A percentile compares a stretch with the other conserved stretches of the same genome.
phyloP scores from a whole-genome alignment of 2,329 filamentous ascomycete species.

The Fusarium chuoi region DNA sequence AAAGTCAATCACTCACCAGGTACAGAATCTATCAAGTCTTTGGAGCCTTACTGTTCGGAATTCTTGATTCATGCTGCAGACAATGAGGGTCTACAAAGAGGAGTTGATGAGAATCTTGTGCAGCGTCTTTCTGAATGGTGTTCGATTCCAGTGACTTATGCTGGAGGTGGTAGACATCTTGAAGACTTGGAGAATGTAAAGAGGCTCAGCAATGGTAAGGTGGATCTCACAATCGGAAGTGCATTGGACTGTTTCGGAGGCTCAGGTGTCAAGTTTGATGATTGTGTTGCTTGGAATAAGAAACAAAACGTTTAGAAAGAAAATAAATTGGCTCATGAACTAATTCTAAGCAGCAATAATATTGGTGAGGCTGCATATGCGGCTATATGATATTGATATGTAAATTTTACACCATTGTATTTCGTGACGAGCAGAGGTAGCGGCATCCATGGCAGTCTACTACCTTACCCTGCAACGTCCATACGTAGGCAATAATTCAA shows the following conservation, averaged over 20 bases:
- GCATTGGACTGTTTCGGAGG: slow-evolving; percentile 97
- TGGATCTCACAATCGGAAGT: slow-evolving; percentile 96
- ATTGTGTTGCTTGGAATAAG: slow-evolving; percentile 89
- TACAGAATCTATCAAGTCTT: slow-evolving; percentile 78
- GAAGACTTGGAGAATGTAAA: slow-evolving; percentile 87
- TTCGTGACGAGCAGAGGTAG: neutral
- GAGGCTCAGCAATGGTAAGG: slow-evolving; percentile 78
- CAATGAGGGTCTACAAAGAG: slow-evolving; percentile 91
- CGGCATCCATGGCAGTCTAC: neutral
- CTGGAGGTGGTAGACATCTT: slow-evolving; percentile 87
- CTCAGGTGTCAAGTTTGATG: slow-evolving; percentile 83
- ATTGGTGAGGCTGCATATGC: neutral
- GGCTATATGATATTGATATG: neutral
- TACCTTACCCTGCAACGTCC: neutral
- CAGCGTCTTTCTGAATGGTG: slow-evolving; percentile 83
- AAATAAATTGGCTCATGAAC: slow-evolving; percentile 2
- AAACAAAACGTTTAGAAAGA: slow-evolving; percentile 48
- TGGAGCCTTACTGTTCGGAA: slow-evolving; percentile 94
- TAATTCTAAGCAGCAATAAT: neutral
- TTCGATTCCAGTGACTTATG: slow-evolving; percentile 93
- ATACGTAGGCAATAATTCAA: neutral
- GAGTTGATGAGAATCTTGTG: slow-evolving; percentile 89
- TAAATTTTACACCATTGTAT: neutral
- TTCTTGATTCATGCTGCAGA: slow-evolving; percentile 98
- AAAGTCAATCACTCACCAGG: slow-evolving; percentile 18